phyloP scores from a whole-genome alignment of 1,139 yeast genomes.

The Scheffersomyces segobiensis region DNA sequence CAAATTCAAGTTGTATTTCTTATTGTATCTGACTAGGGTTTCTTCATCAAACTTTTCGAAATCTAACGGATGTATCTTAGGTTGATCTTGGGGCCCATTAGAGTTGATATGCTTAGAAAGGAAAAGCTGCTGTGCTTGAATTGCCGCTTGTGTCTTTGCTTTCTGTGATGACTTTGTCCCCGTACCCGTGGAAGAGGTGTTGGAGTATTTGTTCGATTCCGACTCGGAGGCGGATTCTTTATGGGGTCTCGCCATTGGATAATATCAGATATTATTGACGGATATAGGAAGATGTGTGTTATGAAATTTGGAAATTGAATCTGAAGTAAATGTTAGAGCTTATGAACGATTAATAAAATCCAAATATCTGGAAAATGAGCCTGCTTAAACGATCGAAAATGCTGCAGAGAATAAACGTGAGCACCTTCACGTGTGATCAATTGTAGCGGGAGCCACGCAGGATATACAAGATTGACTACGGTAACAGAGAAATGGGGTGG shows the following conservation, averaged over 20 bases:
- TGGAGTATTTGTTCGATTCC: constrained; percentile 29
- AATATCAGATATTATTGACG: not conserved
- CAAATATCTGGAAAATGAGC: not conserved
- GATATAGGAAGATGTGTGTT: not conserved
- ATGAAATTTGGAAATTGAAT: not conserved
- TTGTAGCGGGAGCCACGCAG: no score
- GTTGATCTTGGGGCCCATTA: constrained; percentile 60
- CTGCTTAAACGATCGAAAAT: not conserved
- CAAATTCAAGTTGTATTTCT: constrained; percentile 46
- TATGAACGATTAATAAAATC: no score
- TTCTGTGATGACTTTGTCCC: constrained; percentile 47
- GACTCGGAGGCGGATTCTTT: constrained; percentile 48
- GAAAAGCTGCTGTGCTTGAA: constrained; percentile 62
- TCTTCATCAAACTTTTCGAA: constrained; percentile 56
- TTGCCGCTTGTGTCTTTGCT: constrained; percentile 54
- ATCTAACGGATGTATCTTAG: constrained; percentile 55
- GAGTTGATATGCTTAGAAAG: constrained; percentile 61
- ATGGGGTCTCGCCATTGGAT: constrained; percentile 14
- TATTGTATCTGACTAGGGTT: constrained; percentile 59
- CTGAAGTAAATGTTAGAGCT: not conserved
- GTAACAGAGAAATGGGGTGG: no score
- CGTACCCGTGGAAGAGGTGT: constrained; percentile 9
- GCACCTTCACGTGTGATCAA: not conserved
- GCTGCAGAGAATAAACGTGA: not conserved
- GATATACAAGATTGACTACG: no score